Evolutionary conservation across 257 asterid genomes (phyloP).

Genomic region (Fraxinus anomala): DNA sequence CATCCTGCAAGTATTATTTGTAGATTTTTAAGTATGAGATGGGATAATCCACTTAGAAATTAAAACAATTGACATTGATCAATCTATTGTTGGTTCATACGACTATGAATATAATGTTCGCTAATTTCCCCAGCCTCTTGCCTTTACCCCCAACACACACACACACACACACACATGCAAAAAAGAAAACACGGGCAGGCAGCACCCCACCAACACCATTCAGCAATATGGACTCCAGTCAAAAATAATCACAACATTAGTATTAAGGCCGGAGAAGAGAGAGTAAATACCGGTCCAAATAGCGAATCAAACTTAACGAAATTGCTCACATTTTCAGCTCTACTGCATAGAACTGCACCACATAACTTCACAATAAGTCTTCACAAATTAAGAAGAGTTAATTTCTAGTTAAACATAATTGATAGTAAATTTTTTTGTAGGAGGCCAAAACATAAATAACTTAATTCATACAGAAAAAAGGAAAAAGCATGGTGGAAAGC

Average conservation of each 20-base stretch:
- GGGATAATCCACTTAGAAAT: not conserved
- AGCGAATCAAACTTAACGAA: constrained; percentile 76
- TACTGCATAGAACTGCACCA: constrained; percentile 72
- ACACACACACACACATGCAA: too few species aligned
- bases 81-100: too few species aligned
- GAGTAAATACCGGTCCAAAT: constrained; percentile 60
- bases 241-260: not conserved
- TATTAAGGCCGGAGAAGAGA: not conserved
- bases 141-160: too few species aligned
- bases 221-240: too few species aligned
- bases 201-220: too few species aligned
- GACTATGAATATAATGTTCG: too few species aligned
- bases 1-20: constrained; percentile 53
- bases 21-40: too few species aligned
- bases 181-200: too few species aligned
- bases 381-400: not conserved
- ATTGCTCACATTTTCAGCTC: constrained; percentile 83
- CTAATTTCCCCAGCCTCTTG: too few species aligned
- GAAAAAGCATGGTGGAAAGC: too few species aligned
- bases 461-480: too few species aligned
- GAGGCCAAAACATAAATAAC: not conserved
- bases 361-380: constrained; percentile 19
- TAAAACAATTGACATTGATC: not conserved
- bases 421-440: not conserved
- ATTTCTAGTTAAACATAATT: not conserved